These are phyloP conservation scores for Triticum aestivum DNA, from an alignment of 176 grass and related monocot species.

Conservation along the genomic window DNA sequence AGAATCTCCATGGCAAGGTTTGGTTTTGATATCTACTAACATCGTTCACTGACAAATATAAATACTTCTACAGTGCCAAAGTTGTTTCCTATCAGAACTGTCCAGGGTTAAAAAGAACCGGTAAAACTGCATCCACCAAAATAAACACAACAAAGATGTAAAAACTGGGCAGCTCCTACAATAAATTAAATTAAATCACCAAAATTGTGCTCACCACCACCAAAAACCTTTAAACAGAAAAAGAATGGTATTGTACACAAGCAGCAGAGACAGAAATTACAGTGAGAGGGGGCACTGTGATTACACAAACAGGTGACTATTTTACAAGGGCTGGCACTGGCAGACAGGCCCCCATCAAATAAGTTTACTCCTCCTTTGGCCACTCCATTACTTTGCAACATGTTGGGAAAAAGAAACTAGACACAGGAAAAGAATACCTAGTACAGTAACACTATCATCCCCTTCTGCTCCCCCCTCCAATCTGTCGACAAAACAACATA, in stretches of 20 bases:
- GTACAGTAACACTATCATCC: slow-evolving; percentile 40
- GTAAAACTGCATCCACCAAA: not conserved
- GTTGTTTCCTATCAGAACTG: not conserved
- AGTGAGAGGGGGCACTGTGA: slow-evolving; percentile 11
- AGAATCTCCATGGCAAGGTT: too few species aligned
- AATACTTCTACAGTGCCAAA: not conserved
- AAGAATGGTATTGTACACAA: slow-evolving; percentile 40
- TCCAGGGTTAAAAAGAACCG: too few species aligned
- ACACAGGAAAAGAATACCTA: slow-evolving; percentile 68
- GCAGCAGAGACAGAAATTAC: slow-evolving; percentile 30
- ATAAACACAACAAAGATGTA: not conserved
- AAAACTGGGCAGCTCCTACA: not conserved
- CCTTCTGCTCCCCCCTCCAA: slow-evolving; percentile 31
- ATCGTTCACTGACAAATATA: too few species aligned
- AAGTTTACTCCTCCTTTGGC: slow-evolving; percentile 16
- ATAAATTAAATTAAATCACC: slow-evolving; percentile 39
- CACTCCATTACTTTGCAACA: slow-evolving; percentile 32
- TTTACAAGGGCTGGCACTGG: slow-evolving; percentile 24
- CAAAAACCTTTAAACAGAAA: slow-evolving; percentile 23
- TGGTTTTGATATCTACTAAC: too few species aligned
- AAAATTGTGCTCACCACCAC: not conserved
- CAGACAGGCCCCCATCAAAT: not conserved
- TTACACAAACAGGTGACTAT: slow-evolving; percentile 18
- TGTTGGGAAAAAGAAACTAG: slow-evolving; percentile 39
- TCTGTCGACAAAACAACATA: slow-evolving; percentile 35